Evolutionary conservation across 306 rosid genomes (phyloP).

Genomic region (Prunus padus): DNA sequence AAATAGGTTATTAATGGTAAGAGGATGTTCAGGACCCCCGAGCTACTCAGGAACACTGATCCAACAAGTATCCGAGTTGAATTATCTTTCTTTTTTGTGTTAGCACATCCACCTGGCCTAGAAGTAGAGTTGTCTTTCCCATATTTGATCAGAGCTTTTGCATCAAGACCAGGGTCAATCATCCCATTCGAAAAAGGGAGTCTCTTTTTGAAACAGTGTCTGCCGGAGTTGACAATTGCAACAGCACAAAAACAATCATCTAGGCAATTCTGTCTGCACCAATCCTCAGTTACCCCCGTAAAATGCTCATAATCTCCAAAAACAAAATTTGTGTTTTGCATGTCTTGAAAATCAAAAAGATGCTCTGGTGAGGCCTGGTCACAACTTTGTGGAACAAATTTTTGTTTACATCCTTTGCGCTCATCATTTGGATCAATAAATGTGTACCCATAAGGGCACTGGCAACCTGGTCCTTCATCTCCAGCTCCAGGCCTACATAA

Average conservation of each 20-base stretch:
- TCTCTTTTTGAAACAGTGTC: constrained; percentile 24
- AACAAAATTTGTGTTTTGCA: constrained; percentile 11
- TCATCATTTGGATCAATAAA: constrained; percentile 33
- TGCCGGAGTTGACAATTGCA: background rate
- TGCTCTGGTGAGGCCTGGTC: constrained; percentile 18
- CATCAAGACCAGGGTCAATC: background rate
- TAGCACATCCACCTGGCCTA: background rate
- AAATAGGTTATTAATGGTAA: background rate
- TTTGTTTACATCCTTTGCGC: constrained; percentile 37
- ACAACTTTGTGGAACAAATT: constrained; percentile 43
- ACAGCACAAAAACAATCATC: constrained; percentile 48
- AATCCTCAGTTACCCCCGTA: background rate
- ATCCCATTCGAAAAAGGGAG: constrained; percentile 21
- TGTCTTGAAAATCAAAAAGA: constrained; percentile 15
- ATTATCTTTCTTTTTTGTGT: background rate
- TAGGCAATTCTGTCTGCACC: constrained; percentile 34
- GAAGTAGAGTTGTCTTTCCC: constrained; percentile 5
- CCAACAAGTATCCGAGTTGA: constrained; percentile 15
- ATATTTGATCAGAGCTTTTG: constrained; percentile 18
- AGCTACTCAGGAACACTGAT: background rate
- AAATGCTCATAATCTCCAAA: background rate
- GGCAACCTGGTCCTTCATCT: constrained; percentile 14
- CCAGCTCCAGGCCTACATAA: constrained; percentile 4
- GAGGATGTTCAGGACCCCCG: background rate
- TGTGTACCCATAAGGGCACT: constrained; percentile 2